Percentiles rank a stretch among this genome's conserved stretches.
Evolutionary conservation across 2,329 filamentous ascomycete genomes (phyloP).

Genomic region (Colletotrichum noveboracense): DNA sequence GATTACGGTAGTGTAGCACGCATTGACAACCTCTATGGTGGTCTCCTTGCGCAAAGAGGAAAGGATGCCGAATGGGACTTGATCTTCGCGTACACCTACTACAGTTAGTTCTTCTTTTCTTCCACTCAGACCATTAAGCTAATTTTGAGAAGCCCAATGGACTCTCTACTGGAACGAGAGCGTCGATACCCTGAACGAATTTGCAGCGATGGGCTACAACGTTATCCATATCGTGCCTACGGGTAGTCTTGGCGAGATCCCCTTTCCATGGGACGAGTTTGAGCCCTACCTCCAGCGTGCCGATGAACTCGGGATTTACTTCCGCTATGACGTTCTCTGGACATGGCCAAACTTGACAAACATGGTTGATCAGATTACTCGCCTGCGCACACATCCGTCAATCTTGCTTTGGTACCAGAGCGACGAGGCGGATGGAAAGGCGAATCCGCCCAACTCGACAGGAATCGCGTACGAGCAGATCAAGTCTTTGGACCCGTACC

Average conservation of each 20-base stretch:
- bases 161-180: slow-evolving; percentile 46
- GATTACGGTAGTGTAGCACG: slow-evolving; percentile 46
- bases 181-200: slow-evolving; percentile 35
- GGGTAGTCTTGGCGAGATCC: slow-evolving; percentile 11
- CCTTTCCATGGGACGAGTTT: slow-evolving; percentile 16
- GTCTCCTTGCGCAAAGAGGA: slow-evolving; percentile 29
- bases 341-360: slow-evolving; percentile 10
- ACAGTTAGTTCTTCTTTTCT: slow-evolving; percentile 46
- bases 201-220: slow-evolving; percentile 45
- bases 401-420: slow-evolving; percentile 20
- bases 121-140: neutral
- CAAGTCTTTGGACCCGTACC: slow-evolving; percentile 61
- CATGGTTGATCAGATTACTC: slow-evolving; percentile 11
- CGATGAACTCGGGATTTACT: slow-evolving; percentile 40
- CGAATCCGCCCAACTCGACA: slow-evolving; percentile 53
- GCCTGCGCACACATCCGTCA: slow-evolving; percentile 8
- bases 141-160: slow-evolving; percentile 36
- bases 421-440: slow-evolving; percentile 19
- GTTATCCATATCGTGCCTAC: slow-evolving; percentile 34
- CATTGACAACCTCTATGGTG: slow-evolving; percentile 50
- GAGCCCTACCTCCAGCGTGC: slow-evolving; percentile 29
- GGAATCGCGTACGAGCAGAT: slow-evolving; percentile 47
- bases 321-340: slow-evolving; percentile 18
- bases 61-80: slow-evolving; percentile 38
- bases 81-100: slow-evolving; percentile 43